Evolutionary conservation across 805 yeast genomes (phyloP).

Genomic region (Teunomyces aglyptinius): DNA sequence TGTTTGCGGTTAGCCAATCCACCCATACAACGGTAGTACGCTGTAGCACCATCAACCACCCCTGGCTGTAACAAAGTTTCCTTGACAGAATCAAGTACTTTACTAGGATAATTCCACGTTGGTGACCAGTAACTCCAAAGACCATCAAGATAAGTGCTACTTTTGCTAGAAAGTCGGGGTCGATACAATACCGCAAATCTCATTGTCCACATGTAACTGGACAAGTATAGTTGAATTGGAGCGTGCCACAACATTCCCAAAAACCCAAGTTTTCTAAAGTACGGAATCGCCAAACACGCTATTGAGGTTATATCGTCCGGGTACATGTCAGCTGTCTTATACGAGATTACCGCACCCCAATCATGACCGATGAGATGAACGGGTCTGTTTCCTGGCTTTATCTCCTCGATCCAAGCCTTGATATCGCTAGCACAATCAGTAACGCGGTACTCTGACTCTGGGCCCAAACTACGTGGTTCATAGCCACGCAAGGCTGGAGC

Average conservation of each 20-base stretch:
- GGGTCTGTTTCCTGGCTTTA: conserved; percentile 19
- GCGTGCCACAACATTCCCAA: conserved; percentile 29
- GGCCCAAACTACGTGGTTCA: conserved; percentile 30
- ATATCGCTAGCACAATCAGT: conserved; percentile 34
- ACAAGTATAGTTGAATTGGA: conserved; percentile 34
- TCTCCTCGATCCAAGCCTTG: conserved; percentile 26
- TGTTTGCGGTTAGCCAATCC: conserved; percentile 17
- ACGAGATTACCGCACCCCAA: conserved; percentile 43
- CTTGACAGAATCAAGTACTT: conserved; percentile 27
- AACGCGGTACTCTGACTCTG: conserved; percentile 22
- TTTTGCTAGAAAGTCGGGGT: conserved; percentile 15
- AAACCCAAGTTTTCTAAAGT: conserved; percentile 22
- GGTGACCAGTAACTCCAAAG: conserved; percentile 43
- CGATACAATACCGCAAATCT: conserved; percentile 26
- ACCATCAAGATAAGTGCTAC: conserved; percentile 24
- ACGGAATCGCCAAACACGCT: conserved; percentile 41
- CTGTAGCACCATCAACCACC: conserved; percentile 34
- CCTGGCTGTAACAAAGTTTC: conserved; percentile 24
- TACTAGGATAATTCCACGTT: conserved; percentile 27
- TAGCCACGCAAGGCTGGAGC: conserved; percentile 41
- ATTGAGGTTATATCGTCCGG: conserved; percentile 34
- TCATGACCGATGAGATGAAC: conserved; percentile 44
- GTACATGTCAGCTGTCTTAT: conserved; percentile 31
- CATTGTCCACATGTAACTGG: conserved; percentile 40
- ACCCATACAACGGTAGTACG: conserved; percentile 35